phyloP scores from a whole-genome alignment of 257 asterid genomes.

The Nicotiana obtusifolia region DNA sequence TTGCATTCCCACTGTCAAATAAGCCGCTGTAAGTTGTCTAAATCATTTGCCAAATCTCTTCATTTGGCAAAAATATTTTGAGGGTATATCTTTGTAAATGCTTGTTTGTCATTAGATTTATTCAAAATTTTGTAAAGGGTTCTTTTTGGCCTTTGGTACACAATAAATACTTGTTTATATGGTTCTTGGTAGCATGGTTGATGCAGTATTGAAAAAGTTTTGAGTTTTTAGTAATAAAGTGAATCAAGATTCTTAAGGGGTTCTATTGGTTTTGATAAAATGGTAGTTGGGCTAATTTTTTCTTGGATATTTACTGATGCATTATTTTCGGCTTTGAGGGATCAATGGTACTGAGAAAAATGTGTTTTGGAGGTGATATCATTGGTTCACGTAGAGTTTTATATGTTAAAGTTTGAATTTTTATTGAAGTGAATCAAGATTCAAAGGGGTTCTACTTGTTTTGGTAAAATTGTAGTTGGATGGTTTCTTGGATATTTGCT shows the following conservation, averaged over 20 bases:
- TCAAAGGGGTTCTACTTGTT: neutral
- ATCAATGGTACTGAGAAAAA: neutral
- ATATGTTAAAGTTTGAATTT: neutral
- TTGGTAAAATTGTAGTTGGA: neutral
- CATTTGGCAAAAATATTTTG: neutral
- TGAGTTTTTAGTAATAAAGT: neutral
- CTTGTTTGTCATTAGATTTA: neutral
- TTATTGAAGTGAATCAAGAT: neutral
- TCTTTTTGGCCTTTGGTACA: neutral
- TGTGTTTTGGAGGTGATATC: too few relatives aligned
- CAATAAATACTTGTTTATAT: neutral
- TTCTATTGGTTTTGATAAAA: neutral
- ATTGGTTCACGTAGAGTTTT: neutral
- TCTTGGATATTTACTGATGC: conserved; percentile 6
- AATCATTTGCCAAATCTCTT: neutral
- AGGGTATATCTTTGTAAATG: neutral
- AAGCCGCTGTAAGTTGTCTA: conserved; percentile 10
- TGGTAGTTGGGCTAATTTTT: neutral
- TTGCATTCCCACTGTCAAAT: neutral
- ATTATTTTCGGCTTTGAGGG: neutral
- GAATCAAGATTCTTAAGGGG: neutral
- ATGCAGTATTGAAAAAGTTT: neutral
- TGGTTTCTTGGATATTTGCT: conserved; percentile 5
- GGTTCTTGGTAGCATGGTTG: neutral
- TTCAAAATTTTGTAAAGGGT: conserved; percentile 10